phyloP scores from a whole-genome alignment of 1,284 basidiomycete species.

The Puccinia horiana region DNA sequence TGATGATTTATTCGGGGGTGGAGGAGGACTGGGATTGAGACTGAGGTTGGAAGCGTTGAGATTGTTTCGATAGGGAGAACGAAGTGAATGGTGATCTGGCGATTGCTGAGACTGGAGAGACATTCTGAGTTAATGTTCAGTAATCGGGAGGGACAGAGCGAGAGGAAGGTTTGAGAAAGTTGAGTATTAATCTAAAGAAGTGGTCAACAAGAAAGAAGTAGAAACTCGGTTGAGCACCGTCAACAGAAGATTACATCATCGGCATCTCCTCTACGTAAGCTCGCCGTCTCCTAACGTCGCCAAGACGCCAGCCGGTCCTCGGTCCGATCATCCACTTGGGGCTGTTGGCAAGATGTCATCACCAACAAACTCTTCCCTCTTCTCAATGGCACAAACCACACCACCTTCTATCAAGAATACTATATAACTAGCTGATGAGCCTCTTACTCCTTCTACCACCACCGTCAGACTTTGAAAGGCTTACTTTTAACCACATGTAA shows the following conservation, averaged over 20 bases:
- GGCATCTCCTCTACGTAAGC: not conserved
- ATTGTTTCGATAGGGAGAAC: constrained; percentile 15
- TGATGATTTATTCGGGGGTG: constrained; percentile 5
- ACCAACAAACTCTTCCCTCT: too few species aligned
- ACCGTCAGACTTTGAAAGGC: too few species aligned
- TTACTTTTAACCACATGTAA: too few species aligned
- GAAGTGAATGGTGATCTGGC: constrained; percentile 8
- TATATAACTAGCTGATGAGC: too few species aligned
- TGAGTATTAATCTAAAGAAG: not conserved
- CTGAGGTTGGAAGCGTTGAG: not conserved
- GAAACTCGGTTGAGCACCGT: not conserved
- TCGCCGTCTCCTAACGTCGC: too few species aligned
- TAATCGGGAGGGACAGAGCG: not conserved
- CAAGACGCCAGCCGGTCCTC: not conserved
- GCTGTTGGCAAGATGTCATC: too few species aligned
- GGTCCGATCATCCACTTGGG: too few species aligned
- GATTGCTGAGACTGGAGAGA: not conserved
- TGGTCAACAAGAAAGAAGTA: not conserved
- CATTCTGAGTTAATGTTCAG: not conserved
- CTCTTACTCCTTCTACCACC: too few species aligned
- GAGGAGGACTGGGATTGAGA: constrained; percentile 21
- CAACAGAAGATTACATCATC: constrained; percentile 8
- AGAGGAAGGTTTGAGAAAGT: constrained; percentile 1
- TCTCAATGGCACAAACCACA: too few species aligned
- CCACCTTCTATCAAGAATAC: too few species aligned